Percentiles rank a stretch among this genome's conserved stretches.
phyloP scores from a whole-genome alignment of 2,329 filamentous ascomycete species.

The Scortechinia acanthostroma region DNA sequence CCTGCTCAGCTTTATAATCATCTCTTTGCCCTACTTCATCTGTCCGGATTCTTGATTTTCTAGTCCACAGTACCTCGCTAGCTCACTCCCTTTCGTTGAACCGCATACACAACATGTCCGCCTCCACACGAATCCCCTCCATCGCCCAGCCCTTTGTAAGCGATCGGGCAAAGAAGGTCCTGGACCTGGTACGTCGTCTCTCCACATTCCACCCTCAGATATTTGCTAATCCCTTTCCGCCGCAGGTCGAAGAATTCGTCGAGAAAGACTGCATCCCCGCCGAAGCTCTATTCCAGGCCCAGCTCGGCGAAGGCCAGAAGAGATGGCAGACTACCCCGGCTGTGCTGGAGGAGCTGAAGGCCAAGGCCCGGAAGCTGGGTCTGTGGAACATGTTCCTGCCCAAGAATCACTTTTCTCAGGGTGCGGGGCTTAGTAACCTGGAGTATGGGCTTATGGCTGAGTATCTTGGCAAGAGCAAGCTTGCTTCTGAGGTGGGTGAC shows the following conservation, averaged over 20 bases:
- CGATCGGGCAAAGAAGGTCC: conserved; percentile 73
- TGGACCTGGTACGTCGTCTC: conserved; percentile 63
- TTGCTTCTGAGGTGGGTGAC: conserved; percentile 65
- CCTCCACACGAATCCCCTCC: not conserved
- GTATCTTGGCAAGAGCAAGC: conserved; percentile 77
- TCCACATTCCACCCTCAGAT: too few species aligned
- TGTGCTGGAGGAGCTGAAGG: conserved; percentile 84
- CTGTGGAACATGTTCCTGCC: conserved; percentile 99
- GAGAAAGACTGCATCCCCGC: conserved; percentile 89
- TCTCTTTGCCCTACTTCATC: too few species aligned
- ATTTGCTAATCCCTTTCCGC: not conserved
- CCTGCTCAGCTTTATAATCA: too few species aligned
- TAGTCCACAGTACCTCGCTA: not conserved
- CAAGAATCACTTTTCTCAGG: conserved; percentile 90
- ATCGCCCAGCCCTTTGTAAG: conserved; percentile 43
- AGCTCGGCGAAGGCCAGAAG: conserved; percentile 68
- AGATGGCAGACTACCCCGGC: conserved; percentile 76
- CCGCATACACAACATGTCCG: not conserved
- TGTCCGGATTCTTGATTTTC: too few species aligned
- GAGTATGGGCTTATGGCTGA: conserved; percentile 98
- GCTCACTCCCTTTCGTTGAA: not conserved
- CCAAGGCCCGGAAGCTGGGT: conserved; percentile 72
- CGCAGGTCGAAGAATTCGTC: conserved; percentile 71
- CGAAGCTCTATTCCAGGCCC: conserved; percentile 73
- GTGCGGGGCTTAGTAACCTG: conserved; percentile 86